A percentile compares a stretch with the other conserved stretches of the same genome.
phyloP scores from a whole-genome alignment of 2,329 filamentous ascomycete genomes.

The Sporothrix globosa region DNA sequence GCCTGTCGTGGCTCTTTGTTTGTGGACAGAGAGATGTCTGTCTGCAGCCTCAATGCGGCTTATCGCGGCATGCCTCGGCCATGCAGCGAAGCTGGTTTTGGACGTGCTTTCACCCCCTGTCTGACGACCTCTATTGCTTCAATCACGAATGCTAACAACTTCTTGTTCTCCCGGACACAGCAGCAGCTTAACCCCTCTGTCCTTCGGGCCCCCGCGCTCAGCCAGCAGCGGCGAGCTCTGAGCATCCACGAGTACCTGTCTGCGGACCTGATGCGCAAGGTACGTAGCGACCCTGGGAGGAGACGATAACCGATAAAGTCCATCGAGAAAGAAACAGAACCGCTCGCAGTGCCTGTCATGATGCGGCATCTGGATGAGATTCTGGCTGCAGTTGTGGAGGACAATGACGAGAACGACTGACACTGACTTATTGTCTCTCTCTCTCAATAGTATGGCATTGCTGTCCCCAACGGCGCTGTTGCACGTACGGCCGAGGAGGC shows the following conservation, averaged over 20 bases:
- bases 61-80: conserved; percentile 13
- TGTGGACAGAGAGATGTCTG: too few species aligned
- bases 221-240: conserved; percentile 82
- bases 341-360: background rate
- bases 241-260: conserved; percentile 99
- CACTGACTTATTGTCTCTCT: background rate
- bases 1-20: background rate
- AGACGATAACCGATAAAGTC: background rate
- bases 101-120: background rate
- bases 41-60: conserved; percentile 1
- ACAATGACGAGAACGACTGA: background rate
- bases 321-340: background rate
- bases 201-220: conserved; percentile 62
- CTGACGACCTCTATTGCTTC: background rate
- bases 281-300: conserved; percentile 44
- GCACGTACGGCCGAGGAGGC: conserved; percentile 84
- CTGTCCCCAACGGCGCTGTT: conserved; percentile 86
- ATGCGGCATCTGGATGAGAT: background rate
- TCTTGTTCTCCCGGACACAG: conserved; percentile 34
- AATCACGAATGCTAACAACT: background rate
- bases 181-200: conserved; percentile 50
- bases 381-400: background rate
- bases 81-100: background rate
- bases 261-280: conserved; percentile 81
- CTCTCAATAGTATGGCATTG: conserved; percentile 78